Base-by-base conservation (phyloP, 345 rosid genomes). In the Cardamine chenopodiifolia region DNA sequence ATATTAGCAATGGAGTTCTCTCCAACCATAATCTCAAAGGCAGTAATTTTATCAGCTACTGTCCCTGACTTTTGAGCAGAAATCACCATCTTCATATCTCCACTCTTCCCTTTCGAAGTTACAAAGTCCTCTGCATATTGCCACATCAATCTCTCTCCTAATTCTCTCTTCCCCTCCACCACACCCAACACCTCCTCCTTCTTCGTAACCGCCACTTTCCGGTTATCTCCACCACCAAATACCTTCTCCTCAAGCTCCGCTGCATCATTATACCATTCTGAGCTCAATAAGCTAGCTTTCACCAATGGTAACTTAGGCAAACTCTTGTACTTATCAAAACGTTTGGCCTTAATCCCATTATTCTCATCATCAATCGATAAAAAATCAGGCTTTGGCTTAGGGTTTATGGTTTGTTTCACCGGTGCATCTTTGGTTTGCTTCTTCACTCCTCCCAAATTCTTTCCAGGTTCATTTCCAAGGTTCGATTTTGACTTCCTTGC, bases 51-150 rank as follows among this genome's bases (percentile, higher is more conserved):
- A 83, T 95, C 99, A 54, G 96, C 83, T 2, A 88, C 97, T 15
- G 99, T 95, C 58, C 99, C 98, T 4, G 99, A 87, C 84, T 93
- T 85, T 75, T 92, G 98, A 3, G 96, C 90, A n/a, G 93, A 85
- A 17, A 77, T 67, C 11, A 92, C 77, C 98, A 89, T 90, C 84
- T 92, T 95, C 83, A 92, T 87, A 54, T 92, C 98, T 55, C 93
- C 93, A 37, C 70, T 82, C 63, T 86, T 85, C 66, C 97, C 98
- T 77, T 89, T 83, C 1, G 90, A 83, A 0, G 78, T 63, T 25
- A 84, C 89, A 42, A 86, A 95, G 26, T 95, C 99, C 63, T 78
- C 78, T 0, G 78, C 80, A 68, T 85, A 95, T 79, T 92, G 97
- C 87, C 88, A 84, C 83, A 92, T 75, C 85, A 95, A 63, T 61